These are phyloP conservation scores for Tubosaeta sp. DNA, from an alignment of 768 basidiomycete species.

Conservation along the genomic window DNA sequence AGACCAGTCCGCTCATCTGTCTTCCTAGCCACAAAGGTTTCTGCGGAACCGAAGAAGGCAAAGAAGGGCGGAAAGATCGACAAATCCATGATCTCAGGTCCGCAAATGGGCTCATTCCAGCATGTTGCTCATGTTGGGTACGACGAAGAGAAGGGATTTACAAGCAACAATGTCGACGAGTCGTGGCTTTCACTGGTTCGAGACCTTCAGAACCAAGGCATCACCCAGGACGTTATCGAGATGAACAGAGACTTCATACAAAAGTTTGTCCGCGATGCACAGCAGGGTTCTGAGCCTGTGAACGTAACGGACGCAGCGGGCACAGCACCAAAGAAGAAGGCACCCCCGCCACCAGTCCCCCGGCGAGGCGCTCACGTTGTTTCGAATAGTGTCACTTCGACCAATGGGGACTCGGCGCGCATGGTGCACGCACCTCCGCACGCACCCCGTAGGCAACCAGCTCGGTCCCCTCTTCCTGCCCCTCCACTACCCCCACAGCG, in stretches of 20 bases:
- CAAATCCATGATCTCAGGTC: conserved; percentile 89
- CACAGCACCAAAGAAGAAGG: conserved; percentile 43
- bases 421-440: conserved; percentile 25
- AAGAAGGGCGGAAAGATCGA: conserved; percentile 76
- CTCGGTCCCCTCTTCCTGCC: conserved; percentile 9
- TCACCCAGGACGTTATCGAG: conserved; percentile 64
- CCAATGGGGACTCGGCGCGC: conserved; percentile 15
- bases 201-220: conserved; percentile 58
- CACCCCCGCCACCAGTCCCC: conserved; percentile 36
- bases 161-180: conserved; percentile 81
- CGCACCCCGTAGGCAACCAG: conserved; percentile 32
- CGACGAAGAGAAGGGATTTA: conserved; percentile 82
- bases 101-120: conserved; percentile 71
- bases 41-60: conserved; percentile 50
- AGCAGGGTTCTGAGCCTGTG: conserved; percentile 30
- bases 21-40: conserved; percentile 40
- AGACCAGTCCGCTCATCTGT: conserved; percentile 3
- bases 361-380: conserved; percentile 24
- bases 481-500: conserved; percentile 25
- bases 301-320: conserved; percentile 35
- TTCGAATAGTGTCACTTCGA: conserved; percentile 24
- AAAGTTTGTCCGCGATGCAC: conserved; percentile 59
- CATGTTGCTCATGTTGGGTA: conserved; percentile 97
- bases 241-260: conserved; percentile 89
- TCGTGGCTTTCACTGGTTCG: conserved; percentile 78